Percentiles rank a stretch among this genome's conserved stretches.
Conservation (phyloP, 2,329 filamentous ascomycete genomes). For the Fusarium sp. region DNA sequence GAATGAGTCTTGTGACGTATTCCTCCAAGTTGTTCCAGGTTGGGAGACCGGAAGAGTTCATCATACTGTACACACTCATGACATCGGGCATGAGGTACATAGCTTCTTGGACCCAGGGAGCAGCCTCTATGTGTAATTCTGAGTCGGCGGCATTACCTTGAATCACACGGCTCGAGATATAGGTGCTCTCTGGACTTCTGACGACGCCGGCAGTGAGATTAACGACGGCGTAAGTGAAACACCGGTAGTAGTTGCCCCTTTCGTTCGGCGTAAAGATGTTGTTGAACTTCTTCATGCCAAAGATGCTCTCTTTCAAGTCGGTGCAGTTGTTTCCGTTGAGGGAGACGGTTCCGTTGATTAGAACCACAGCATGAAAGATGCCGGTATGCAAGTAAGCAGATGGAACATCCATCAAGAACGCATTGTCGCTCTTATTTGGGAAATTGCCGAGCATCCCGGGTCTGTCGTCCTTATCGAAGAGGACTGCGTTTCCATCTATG, state of each 20-base stretch:
- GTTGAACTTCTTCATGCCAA: neutral
- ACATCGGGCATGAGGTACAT: neutral
- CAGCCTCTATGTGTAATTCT: neutral
- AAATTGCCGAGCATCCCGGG: neutral
- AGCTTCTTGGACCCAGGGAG: neutral
- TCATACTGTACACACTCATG: neutral
- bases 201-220: neutral
- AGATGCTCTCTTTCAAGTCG: neutral
- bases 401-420: neutral
- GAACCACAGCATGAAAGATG: neutral
- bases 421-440: neutral
- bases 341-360: neutral
- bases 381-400: neutral
- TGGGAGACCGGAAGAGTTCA: neutral
- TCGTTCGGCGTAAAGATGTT: neutral
- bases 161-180: neutral
- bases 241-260: neutral
- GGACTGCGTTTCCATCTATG: neutral
- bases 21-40: neutral
- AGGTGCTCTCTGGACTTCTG: neutral
- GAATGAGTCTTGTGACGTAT: neutral
- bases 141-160: neutral
- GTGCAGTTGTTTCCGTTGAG: neutral
- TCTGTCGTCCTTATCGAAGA: neutral
- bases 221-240: neutral